Percentiles rank a stretch among this genome's conserved stretches.
These are phyloP conservation scores for Phaeodactylum tricornutum DNA, from an alignment of 108 stramenopile genomes.

Conservation along the genomic window DNA sequence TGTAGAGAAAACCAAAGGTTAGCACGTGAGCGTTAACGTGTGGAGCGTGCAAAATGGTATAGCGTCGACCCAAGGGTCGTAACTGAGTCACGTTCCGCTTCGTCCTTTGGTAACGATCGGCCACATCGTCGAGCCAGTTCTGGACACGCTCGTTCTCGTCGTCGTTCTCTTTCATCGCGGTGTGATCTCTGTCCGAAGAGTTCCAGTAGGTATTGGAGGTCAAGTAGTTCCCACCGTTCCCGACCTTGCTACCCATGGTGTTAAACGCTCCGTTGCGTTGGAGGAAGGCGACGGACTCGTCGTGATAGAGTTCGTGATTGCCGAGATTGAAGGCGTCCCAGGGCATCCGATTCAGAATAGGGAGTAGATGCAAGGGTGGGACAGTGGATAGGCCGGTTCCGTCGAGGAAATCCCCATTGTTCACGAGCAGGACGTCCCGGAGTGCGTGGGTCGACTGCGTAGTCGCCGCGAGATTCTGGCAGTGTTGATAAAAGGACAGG, in stretches of 20 bases:
- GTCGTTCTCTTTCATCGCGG: too few species aligned
- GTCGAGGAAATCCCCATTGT: constrained; percentile 79
- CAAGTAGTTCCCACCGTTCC: constrained; percentile 38
- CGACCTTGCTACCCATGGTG: constrained; percentile 9
- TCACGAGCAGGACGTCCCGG: constrained; percentile 63
- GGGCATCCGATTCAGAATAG: constrained; percentile 62
- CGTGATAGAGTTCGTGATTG: constrained; percentile 60
- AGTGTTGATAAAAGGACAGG: constrained; percentile 35
- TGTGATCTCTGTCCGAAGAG: not conserved
- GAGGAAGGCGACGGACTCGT: constrained; percentile 22
- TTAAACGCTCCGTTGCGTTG: constrained; percentile 2
- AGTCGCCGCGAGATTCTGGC: constrained; percentile 10
- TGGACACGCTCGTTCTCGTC: too few species aligned
- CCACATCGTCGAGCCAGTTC: too few species aligned
- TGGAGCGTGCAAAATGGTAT: constrained; percentile 36
- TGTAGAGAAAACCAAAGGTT: constrained; percentile 67
- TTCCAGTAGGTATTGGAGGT: constrained; percentile 42
- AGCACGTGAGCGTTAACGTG: constrained; percentile 24
- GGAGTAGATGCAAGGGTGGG: constrained; percentile 37
- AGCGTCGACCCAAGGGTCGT: constrained; percentile 43
- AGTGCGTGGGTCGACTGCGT: not conserved
- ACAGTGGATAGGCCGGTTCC: constrained; percentile 51
- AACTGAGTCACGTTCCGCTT: constrained; percentile 1
- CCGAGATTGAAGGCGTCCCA: constrained; percentile 58
- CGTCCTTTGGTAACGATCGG: not conserved